Evolutionary conservation across 1,284 basidiomycete species (phyloP), one percentile per base, ranked within the genome.

Genomic region (Pyrrhoderma noxium): DNA sequence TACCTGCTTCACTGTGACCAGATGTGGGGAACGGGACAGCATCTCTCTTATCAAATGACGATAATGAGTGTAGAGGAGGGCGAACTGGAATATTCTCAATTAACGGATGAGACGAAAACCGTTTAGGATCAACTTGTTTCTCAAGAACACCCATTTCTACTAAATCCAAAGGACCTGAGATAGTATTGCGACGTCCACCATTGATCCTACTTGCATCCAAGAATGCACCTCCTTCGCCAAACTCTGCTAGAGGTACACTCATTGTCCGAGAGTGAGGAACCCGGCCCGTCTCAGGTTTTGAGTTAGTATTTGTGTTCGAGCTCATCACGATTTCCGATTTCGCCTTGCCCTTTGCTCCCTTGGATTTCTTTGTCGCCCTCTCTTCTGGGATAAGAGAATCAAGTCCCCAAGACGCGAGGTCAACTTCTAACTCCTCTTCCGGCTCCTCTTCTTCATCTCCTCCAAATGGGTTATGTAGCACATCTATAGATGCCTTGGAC

Each of bases 401-500:
- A 19, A 90, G 70, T 2, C 87, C 87, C 87, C 89, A 90, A 18
- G 87, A 89, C 2, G 84, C 74, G 47, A 90, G 70, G 65, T 90
- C 87, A 18, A 91, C 83, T 61, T 89, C 86, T 44, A 85, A 56
- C 14, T 73, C 77, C 40, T 74, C 72, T 25, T 72, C 74, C 40
- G 72, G 70, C n/a, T 69, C 69, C 4, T 58, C 42, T 2, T 73
- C 71, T 36, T 80, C 80, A 53, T 80, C 82, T 31, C 70, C 69
- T 36, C 75, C 76, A 59, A 89, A 89, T 8, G 85, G 85, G 61
- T 89, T 88, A 40, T 74, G 74, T 44, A 89, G 69, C 35, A 74
- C 73, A 60, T 80, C 77, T 38, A 82, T 70, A 4, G 85, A 85
- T 25, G 63, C 70, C 57, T 73, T 64, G 21, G 74, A 70, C 51